Evolutionary conservation across 345 rosid genomes (phyloP), one percentile per base, ranked within the genome.

Genomic region (Lepidium aucheri): DNA sequence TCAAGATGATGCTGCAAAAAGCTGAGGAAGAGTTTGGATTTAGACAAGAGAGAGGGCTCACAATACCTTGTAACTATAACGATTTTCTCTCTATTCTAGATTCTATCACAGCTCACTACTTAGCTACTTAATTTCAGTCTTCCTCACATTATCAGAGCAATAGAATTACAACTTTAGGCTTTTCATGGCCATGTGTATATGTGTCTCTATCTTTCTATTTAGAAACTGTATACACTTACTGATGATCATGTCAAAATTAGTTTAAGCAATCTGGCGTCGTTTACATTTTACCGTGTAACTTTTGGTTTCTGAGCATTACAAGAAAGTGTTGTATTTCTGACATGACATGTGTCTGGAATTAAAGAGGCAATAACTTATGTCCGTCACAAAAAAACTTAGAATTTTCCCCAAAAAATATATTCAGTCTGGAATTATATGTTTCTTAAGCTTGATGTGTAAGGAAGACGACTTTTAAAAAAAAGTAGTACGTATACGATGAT

Each of bases 21-120:
- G 64, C 72, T 5, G 64, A 56, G 64, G 53, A 67, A 67, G 64
- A 56, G 56, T 67, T 67, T 8, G 72, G 64, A 34, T 56, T 67
- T 36, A 45, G 56, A 14, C 72, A 67, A n/a, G 45, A 55, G 54
- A 45, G 63, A 43, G 55, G 72, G 7, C 53, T 67, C 56, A 56
- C 63, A 13, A 55, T 67, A 11, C 72, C 72, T 33, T 67, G 46
- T 35, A 55, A 67, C 36, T 54, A 67, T 44, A 45, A 35, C 28
- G 17, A 26, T 7, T 67, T 67, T 46, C 63, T 54, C 12, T 55
- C 62, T 55, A 35, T 45, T 55, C 11, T 67, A 28, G 72, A 24
- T 17, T n/a, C 45, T 46, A 67, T 67, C 46, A 55, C 34, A 55
- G 56, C 36, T 67, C 43, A 33, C 12, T 43, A 66, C 6, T 40